Conservation (phyloP, 176 grass and related monocot species). For the Aegilops sharonensis region DNA sequence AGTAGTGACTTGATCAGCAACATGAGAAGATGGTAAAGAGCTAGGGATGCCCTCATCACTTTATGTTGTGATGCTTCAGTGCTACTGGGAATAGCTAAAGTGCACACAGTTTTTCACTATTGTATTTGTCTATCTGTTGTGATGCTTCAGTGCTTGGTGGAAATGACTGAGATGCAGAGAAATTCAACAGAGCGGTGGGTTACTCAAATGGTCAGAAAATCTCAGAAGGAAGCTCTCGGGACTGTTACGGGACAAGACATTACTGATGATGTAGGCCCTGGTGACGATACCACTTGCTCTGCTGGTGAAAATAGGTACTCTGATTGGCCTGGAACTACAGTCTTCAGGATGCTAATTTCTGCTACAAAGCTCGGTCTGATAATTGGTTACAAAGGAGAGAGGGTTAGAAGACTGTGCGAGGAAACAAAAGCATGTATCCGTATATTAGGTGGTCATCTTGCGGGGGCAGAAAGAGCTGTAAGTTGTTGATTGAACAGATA, state of each 20-base stretch:
- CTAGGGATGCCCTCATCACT: too few species aligned
- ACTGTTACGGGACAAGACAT: not conserved
- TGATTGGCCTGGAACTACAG: constrained; percentile 48
- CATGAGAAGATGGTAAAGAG: too few species aligned
- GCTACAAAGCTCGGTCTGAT: constrained; percentile 20
- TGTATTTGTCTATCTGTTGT: not conserved
- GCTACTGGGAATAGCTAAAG: constrained; percentile 15
- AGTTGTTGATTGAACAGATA: constrained; percentile 19
- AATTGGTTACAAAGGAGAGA: constrained; percentile 47
- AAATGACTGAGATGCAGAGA: constrained; percentile 23
- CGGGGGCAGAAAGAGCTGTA: constrained; percentile 40
- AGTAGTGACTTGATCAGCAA: too few species aligned
- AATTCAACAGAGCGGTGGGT: not conserved
- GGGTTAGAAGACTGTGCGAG: constrained; percentile 41
- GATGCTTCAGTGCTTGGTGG: constrained; percentile 30
- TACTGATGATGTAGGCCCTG: not conserved
- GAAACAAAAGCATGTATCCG: constrained; percentile 38
- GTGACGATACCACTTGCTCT: constrained; percentile 14
- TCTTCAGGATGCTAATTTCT: constrained; percentile 50
- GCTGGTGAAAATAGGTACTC: constrained; percentile 34
- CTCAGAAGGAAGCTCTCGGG: not conserved
- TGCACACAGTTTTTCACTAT: not conserved
- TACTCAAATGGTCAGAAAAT: constrained; percentile 10
- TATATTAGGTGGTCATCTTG: constrained; percentile 42
- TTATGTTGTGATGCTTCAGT: constrained; percentile 29